These are phyloP conservation scores for Albizia julibrissin DNA, from an alignment of 306 rosid genomes.

Conservation along the genomic window DNA sequence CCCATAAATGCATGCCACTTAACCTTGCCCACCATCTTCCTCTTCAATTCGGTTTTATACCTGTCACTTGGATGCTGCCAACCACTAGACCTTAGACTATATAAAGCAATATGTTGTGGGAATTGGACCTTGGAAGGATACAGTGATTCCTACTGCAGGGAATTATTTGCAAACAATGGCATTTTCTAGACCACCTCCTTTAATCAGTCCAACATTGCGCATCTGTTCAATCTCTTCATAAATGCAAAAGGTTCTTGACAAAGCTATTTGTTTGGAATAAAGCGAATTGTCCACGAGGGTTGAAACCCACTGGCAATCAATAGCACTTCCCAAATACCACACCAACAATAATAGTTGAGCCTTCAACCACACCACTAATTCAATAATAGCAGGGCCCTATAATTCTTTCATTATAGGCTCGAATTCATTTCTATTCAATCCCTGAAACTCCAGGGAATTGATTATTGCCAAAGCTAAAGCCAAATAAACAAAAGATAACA, in stretches of 20 bases:
- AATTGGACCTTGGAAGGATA: slow-evolving; percentile 81
- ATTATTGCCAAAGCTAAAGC: too few species aligned
- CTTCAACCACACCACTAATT: too few species aligned
- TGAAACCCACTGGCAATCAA: slow-evolving; percentile 84
- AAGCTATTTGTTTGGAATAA: slow-evolving; percentile 66
- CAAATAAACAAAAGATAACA: too few species aligned
- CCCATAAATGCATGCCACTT: too few species aligned
- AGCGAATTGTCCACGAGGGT: slow-evolving; percentile 48
- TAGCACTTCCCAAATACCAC: slow-evolving; percentile 49
- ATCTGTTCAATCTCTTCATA: slow-evolving; percentile 86
- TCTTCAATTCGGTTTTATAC: too few species aligned
- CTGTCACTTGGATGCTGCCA: too few species aligned
- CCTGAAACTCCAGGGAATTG: too few species aligned
- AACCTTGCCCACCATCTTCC: too few species aligned
- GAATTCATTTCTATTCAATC: too few species aligned
- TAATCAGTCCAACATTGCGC: slow-evolving; percentile 77
- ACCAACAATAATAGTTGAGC: too few species aligned
- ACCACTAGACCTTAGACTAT: slow-evolving; percentile 43
- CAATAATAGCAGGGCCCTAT: too few species aligned
- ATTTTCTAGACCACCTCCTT: slow-evolving; percentile 81
- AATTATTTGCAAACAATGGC: slow-evolving; percentile 84
- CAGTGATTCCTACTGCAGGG: slow-evolving; percentile 48
- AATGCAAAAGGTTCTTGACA: slow-evolving; percentile 84
- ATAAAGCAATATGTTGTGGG: slow-evolving; percentile 68
- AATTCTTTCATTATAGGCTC: too few species aligned